These are phyloP conservation scores for Hortaea werneckii DNA, from an alignment of 2,329 filamentous ascomycete genomes.

Conservation along the genomic window DNA sequence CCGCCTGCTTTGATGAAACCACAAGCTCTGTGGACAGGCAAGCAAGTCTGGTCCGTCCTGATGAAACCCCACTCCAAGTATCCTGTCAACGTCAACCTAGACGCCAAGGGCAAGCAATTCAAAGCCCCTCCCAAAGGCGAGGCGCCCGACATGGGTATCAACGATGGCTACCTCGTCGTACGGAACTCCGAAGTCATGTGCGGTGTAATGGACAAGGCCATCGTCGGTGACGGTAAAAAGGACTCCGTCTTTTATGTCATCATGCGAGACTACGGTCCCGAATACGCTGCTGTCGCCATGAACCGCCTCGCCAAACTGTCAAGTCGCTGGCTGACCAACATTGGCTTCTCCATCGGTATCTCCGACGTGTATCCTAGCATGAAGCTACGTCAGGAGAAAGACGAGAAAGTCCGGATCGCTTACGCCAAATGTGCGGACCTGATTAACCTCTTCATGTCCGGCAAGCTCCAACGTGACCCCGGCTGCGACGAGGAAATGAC, in stretches of 20 bases:
- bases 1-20: slow-evolving; percentile 81
- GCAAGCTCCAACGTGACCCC: slow-evolving; percentile 72
- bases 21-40: slow-evolving; percentile 84
- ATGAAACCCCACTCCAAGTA: slow-evolving; percentile 82
- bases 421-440: slow-evolving; percentile 75
- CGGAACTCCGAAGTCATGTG: slow-evolving; percentile 98
- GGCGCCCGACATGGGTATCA: slow-evolving; percentile 64
- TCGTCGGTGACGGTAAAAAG: slow-evolving; percentile 94
- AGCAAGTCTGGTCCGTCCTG: slow-evolving; percentile 87
- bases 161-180: slow-evolving; percentile 80
- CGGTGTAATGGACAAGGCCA: slow-evolving; percentile 94
- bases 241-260: slow-evolving; percentile 97
- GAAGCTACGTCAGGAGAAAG: slow-evolving; percentile 61
- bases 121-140: slow-evolving; percentile 48
- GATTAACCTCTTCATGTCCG: slow-evolving; percentile 68
- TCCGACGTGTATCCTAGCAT: slow-evolving; percentile 83
- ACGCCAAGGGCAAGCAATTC: slow-evolving; percentile 83
- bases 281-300: slow-evolving; percentile 83
- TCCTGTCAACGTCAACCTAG: slow-evolving; percentile 77
- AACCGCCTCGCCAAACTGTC: slow-evolving; percentile 86
- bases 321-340: slow-evolving; percentile 76
- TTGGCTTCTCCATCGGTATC: slow-evolving; percentile 92
- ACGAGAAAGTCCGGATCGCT: slow-evolving; percentile 63
- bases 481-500: slow-evolving; percentile 89
- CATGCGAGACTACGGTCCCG: slow-evolving; percentile 84